Evolutionary conservation across 1,139 yeast species (phyloP).

Genomic region (Suhomyces guaymorum): DNA sequence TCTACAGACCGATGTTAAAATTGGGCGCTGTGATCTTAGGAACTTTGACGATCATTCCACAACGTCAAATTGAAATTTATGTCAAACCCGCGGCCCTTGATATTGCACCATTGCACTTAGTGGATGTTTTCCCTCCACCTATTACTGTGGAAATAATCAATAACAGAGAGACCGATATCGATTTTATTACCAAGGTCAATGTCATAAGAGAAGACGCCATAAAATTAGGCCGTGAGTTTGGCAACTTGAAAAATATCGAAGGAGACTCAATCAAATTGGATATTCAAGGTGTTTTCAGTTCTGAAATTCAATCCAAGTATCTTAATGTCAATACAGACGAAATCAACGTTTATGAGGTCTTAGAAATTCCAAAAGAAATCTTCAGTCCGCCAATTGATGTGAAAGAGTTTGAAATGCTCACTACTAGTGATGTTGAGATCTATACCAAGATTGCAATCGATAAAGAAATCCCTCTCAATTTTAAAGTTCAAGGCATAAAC

Average conservation of each 20-base stretch:
- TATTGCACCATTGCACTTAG: conserved; percentile 23
- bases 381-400: conserved; percentile 18
- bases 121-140: conserved; percentile 30
- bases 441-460: conserved; percentile 13
- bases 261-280: conserved; percentile 19
- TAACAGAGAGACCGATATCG: conserved; percentile 25
- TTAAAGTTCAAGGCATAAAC: conserved; percentile 22
- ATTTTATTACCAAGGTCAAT: conserved; percentile 25
- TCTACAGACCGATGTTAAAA: conserved; percentile 25
- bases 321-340: conserved; percentile 19
- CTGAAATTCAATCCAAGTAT: conserved; percentile 19
- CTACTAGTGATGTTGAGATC: conserved; percentile 10
- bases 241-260: conserved; percentile 12
- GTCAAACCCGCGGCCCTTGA: conserved; percentile 22
- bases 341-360: conserved; percentile 20
- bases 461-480: conserved; percentile 22
- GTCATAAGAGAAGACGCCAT: conserved; percentile 24
- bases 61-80: conserved; percentile 24
- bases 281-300: conserved; percentile 22
- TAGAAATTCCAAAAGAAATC: conserved; percentile 17
- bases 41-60: conserved; percentile 24
- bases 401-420: conserved; percentile 12
- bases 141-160: conserved; percentile 25
- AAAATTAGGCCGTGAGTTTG: conserved; percentile 19
- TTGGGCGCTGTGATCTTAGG: conserved; percentile 26